phyloP scores from a whole-genome alignment of 805 yeast species.

The Wickerhamomyces chambardii region DNA sequence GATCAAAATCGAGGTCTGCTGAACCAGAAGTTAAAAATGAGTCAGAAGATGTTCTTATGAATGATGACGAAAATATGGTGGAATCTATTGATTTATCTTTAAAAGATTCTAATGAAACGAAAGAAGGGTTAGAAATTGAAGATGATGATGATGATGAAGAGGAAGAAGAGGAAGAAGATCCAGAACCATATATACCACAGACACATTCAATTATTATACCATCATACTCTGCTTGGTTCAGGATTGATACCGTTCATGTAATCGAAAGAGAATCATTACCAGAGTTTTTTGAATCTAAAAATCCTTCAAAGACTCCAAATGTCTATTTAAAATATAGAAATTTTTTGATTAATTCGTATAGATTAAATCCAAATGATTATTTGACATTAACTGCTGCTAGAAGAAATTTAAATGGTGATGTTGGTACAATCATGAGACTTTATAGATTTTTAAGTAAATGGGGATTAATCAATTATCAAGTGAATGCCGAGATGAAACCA shows the following conservation, averaged over 20 bases:
- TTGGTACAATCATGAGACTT: slow-evolving; percentile 77
- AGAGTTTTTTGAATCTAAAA: slow-evolving; percentile 71
- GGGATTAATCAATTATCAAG: slow-evolving; percentile 93
- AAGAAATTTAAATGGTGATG: slow-evolving; percentile 87
- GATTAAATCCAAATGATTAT: slow-evolving; percentile 85
- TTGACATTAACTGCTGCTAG: slow-evolving; percentile 86
- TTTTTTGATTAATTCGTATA: slow-evolving; percentile 81
- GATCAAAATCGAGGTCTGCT: slow-evolving; percentile 1
- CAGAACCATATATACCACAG: slow-evolving; percentile 34
- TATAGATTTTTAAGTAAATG: slow-evolving; percentile 80
- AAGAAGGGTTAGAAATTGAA: too few species aligned
- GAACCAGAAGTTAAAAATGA: slow-evolving; percentile 11
- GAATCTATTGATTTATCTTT: slow-evolving; percentile 2
- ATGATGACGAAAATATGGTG: slow-evolving; percentile 6
- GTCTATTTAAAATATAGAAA: slow-evolving; percentile 78
- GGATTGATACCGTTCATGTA: slow-evolving; percentile 58
- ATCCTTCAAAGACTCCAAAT: slow-evolving; percentile 72
- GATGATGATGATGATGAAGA: slow-evolving; percentile 4
- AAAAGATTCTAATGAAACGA: too few species aligned
- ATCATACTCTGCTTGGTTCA: slow-evolving; percentile 83
- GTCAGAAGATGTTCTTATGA: slow-evolving; percentile 1
- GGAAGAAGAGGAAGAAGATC: slow-evolving; percentile 6
- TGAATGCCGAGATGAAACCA: slow-evolving; percentile 70
- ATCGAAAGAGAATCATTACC: slow-evolving; percentile 82
- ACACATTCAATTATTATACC: slow-evolving; percentile 83